These are phyloP conservation scores for Mycena alexandri DNA, from an alignment of 768 basidiomycete genomes.

Conservation along the genomic window DNA sequence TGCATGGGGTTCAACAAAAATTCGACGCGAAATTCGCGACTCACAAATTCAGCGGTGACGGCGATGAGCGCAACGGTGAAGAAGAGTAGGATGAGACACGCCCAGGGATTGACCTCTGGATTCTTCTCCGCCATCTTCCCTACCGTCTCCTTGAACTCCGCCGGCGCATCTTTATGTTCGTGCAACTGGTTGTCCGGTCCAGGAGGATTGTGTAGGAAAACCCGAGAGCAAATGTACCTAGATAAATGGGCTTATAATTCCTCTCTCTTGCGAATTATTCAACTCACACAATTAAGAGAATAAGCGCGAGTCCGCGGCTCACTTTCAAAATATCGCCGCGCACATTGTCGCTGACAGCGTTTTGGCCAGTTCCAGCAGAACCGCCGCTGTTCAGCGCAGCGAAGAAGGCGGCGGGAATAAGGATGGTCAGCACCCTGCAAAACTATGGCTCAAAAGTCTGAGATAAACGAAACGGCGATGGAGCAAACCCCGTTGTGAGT, in stretches of 20 bases:
- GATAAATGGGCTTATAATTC: too few relatives aligned
- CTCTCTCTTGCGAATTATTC: neutral
- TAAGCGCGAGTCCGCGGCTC: constrained; percentile 75
- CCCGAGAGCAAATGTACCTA: constrained; percentile 74
- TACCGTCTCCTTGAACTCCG: constrained; percentile 57
- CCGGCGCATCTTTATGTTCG: constrained; percentile 58
- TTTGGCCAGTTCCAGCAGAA: constrained; percentile 35
- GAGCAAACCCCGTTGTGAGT: constrained; percentile 69
- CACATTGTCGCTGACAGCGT: constrained; percentile 56
- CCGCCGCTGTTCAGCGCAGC: constrained; percentile 61
- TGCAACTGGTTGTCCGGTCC: constrained; percentile 63
- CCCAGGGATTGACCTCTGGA: constrained; percentile 73
- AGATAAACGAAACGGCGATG: neutral
- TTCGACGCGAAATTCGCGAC: constrained; percentile 32
- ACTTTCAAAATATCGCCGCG: constrained; percentile 66
- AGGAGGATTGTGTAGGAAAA: constrained; percentile 79
- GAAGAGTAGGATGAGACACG: constrained; percentile 66
- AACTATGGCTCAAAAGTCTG: neutral
- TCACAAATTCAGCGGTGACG: constrained; percentile 78
- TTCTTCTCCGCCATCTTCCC: constrained; percentile 51
- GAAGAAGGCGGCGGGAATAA: constrained; percentile 78
- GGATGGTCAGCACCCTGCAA: constrained; percentile 67
- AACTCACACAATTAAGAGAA: constrained; percentile 70
- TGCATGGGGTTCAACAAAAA: constrained; percentile 41
- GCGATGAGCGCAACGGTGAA: constrained; percentile 71